Evolutionary conservation across 2,329 filamentous ascomycete species (phyloP), one percentile per base, ranked within the genome.

Genomic region (Cladosporium halotolerans): DNA sequence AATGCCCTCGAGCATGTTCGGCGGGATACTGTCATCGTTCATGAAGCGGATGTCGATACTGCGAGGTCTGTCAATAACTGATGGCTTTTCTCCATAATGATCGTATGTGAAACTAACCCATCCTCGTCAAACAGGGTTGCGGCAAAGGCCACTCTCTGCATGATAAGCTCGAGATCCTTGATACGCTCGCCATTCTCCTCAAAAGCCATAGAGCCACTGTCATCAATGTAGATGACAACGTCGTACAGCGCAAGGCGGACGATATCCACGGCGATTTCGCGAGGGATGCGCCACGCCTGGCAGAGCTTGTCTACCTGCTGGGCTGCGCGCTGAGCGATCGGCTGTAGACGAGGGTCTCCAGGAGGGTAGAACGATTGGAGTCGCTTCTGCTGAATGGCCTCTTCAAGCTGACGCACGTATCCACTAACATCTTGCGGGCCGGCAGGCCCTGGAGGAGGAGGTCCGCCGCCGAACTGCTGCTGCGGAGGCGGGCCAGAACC

Each of bases 81-180:
- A 13, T 18, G 14, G 2, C 8, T 10, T 14, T 16, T n/a, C 40
- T 18, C 16, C 16, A 18, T 18, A 18, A 18, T 18, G 2, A 18
- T 18, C 16, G 16, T 18, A 18, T 18, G 16, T 18, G 16, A 18
- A 34, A 18, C 48, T 16, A 43, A 51, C 48, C 83, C 84, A 62
- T 87, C 83, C 33, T 81, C 74, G 58, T 87, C 83, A 62, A 87
- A 87, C n/a, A 85, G 76, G 2, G 82, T 82, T 3, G 83, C 81
- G 7, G 82, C 82, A 54, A 78, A 83, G 16, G 82, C 78, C 49
- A 85, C 82, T 47, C 81, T 79, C 45, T 78, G 74, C 58, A 87
- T 68, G 60, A 86, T 85, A 60, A 85, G 73, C 64, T 79, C 78
- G 59, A 87, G 71, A 60, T 86, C 83, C 58, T 83, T 79, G 70